Percentiles rank a stretch among this genome's conserved stretches.
phyloP scores from a whole-genome alignment of 2,329 filamentous ascomycete species.

The Penicillium crustosum region DNA sequence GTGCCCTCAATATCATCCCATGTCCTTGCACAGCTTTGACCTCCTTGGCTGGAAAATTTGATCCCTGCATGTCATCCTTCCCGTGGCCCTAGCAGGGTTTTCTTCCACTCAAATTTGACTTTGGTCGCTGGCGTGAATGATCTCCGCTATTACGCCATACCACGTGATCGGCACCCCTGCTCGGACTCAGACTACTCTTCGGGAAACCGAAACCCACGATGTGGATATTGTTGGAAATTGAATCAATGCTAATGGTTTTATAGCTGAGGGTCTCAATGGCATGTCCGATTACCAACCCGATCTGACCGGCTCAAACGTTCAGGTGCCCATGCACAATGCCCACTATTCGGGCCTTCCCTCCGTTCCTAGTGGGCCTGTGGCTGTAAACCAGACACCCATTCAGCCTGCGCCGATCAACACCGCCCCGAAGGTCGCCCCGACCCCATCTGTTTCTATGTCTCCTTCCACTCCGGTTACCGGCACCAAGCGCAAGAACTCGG shows the following conservation, averaged over 20 bases:
- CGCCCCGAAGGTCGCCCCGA: conserved; percentile 17
- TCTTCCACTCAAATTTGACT: conserved; percentile 13
- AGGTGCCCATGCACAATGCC: conserved; percentile 28
- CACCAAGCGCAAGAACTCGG: conserved; percentile 41
- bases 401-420: conserved; percentile 14
- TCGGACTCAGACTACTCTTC: neutral
- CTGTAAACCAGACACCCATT: conserved; percentile 22
- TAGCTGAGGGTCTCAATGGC: conserved; percentile 34
- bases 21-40: conserved; percentile 6
- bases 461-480: conserved; percentile 20
- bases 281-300: conserved; percentile 34
- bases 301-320: conserved; percentile 29
- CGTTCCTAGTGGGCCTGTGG: conserved; percentile 19
- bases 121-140: conserved; percentile 23
- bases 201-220: conserved; percentile 14
- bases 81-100: conserved; percentile 5
- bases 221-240: conserved; percentile 7
- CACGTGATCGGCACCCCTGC: conserved; percentile 33
- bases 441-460: conserved; percentile 17
- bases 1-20: neutral
- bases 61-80: conserved; percentile 15
- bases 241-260: conserved; percentile 17
- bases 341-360: conserved; percentile 25
- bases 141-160: conserved; percentile 34
- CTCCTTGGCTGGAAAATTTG: conserved; percentile 11